These are phyloP conservation scores for Heritiera littoralis DNA, from an alignment of 345 rosid genomes.

Conservation along the genomic window DNA sequence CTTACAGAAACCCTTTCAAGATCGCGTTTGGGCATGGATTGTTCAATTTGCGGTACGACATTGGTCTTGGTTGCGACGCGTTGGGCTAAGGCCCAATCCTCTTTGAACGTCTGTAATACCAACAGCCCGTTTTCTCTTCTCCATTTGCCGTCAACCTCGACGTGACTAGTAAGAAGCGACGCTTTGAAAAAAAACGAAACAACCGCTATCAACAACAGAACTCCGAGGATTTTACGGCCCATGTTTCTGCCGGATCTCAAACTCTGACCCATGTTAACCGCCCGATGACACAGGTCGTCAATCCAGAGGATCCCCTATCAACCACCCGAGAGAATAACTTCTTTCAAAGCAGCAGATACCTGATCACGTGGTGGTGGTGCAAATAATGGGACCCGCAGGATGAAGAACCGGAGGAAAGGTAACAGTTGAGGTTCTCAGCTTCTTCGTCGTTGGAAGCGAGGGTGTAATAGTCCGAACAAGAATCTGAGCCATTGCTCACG, in stretches of 20 bases:
- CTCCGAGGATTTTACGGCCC: conserved; percentile 51
- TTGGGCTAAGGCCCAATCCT: conserved; percentile 66
- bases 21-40: conserved; percentile 52
- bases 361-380: conserved; percentile 39
- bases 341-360: conserved; percentile 41
- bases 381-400: conserved; percentile 27
- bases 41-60: neutral
- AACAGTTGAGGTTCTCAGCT: conserved; percentile 27
- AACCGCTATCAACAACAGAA: conserved; percentile 53
- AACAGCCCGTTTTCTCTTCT: conserved; percentile 36
- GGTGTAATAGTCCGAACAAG: conserved; percentile 34
- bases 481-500: conserved; percentile 26
- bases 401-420: conserved; percentile 11
- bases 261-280: conserved; percentile 44
- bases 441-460: conserved; percentile 41
- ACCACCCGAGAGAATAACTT: conserved; percentile 41
- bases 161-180: conserved; percentile 44
- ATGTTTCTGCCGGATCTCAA: conserved; percentile 53
- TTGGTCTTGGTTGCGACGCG: conserved; percentile 45
- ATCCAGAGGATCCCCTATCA: conserved; percentile 43
- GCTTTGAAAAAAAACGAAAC: conserved; percentile 59
- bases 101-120: conserved; percentile 51
- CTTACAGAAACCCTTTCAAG: conserved; percentile 70
- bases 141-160: conserved; percentile 31
- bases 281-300: conserved; percentile 45